These are phyloP conservation scores for Saraca asoca DNA, from an alignment of 331 rosid species.

Conservation along the genomic window DNA sequence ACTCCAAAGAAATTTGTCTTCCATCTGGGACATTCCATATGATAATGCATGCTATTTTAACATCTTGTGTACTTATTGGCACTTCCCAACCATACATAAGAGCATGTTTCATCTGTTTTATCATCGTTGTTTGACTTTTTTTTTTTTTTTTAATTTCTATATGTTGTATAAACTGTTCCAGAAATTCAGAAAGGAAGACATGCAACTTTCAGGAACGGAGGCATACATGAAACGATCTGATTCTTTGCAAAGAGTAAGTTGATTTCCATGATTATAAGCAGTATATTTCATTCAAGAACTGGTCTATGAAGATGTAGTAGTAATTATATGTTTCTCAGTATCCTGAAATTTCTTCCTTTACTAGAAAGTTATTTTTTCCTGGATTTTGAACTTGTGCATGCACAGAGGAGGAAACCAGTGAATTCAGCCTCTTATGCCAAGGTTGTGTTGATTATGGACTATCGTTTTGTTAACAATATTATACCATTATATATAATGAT, in stretches of 20 bases:
- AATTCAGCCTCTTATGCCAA: no score
- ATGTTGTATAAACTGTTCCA: slow-evolving; percentile 40
- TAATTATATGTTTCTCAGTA: not conserved
- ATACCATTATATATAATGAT: no score
- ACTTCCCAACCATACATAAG: no score
- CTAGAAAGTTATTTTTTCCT: not conserved
- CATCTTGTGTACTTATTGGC: no score
- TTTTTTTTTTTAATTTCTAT: not conserved
- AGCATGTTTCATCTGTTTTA: no score
- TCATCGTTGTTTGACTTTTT: no score
- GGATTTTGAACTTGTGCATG: not conserved
- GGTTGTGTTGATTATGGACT: no score
- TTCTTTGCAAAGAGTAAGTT: slow-evolving; percentile 82
- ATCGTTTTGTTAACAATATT: no score
- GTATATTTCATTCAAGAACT: not conserved
- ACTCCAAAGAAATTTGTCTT: not conserved
- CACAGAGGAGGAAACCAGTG: no score
- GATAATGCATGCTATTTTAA: no score
- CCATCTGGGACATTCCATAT: not conserved
- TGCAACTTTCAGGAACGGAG: slow-evolving; percentile 87
- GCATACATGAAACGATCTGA: slow-evolving; percentile 85
- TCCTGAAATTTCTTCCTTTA: no score
- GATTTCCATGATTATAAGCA: not conserved
- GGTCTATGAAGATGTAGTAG: slow-evolving; percentile 4
- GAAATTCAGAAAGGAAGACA: slow-evolving; percentile 93